Evolutionary conservation across 306 rosid genomes (phyloP).

Genomic region (Vicia villosa): DNA sequence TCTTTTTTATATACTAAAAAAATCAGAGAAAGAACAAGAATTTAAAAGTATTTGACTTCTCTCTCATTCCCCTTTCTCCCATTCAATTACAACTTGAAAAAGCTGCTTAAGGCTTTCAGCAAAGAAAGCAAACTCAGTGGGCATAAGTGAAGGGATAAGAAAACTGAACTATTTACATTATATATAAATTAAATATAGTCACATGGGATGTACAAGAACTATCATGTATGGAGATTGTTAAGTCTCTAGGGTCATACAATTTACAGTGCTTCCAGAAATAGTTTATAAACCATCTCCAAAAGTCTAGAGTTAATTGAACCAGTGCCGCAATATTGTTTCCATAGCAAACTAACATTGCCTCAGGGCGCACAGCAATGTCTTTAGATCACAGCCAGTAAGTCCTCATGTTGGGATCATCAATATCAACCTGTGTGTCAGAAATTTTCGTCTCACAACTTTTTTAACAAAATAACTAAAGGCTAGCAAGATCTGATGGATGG

Average conservation of each 20-base stretch:
- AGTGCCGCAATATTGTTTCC: slow-evolving; percentile 34
- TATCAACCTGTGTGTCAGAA: slow-evolving; percentile 51
- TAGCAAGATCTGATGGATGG: not conserved
- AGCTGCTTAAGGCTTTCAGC: not conserved
- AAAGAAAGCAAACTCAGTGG: not conserved
- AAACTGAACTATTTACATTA: slow-evolving; percentile 49
- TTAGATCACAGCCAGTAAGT: slow-evolving; percentile 60
- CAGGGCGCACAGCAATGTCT: not conserved
- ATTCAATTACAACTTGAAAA: not conserved
- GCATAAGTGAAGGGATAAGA: not conserved
- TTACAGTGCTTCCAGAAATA: slow-evolving; percentile 44
- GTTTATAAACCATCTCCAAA: slow-evolving; percentile 46
- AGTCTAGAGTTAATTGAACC: slow-evolving; percentile 48
- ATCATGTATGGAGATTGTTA: slow-evolving; percentile 32
- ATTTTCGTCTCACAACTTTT: not conserved
- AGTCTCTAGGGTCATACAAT: slow-evolving; percentile 40
- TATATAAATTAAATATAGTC: slow-evolving; percentile 37
- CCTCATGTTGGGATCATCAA: slow-evolving; percentile 53
- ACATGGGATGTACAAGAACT: slow-evolving; percentile 37
- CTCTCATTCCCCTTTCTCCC: not conserved
- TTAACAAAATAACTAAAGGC: slow-evolving; percentile 24
- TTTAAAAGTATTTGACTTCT: not conserved
- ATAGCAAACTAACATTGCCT: not conserved
- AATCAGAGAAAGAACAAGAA: no score
- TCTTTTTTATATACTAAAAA: no score